Evolutionary conservation across 345 rosid species (phyloP).

Genomic region (Iberis pinnata): DNA sequence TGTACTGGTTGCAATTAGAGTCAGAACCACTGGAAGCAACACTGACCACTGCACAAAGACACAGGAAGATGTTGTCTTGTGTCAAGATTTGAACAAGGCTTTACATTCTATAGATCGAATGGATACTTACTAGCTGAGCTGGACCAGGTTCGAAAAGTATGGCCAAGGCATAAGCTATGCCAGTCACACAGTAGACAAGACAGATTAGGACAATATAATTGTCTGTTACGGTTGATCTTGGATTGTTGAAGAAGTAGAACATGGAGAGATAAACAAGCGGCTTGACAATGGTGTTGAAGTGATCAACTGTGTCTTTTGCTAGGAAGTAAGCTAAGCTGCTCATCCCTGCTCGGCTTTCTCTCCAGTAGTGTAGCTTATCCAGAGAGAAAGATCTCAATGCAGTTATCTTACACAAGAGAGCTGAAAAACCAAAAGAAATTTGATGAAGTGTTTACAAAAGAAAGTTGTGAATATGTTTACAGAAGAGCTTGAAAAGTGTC

Average conservation of each 20-base stretch:
- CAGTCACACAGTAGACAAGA: constrained; percentile 90
- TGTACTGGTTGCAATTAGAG: constrained; percentile 64
- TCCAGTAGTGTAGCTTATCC: constrained; percentile 92
- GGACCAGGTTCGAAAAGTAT: constrained; percentile 77
- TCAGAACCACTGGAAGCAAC: constrained; percentile 91
- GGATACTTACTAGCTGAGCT: constrained; percentile 79
- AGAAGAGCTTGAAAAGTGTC: constrained; percentile 9
- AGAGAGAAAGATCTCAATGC: constrained; percentile 85
- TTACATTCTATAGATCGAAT: not conserved
- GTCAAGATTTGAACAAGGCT: constrained; percentile 14
- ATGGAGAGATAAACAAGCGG: constrained; percentile 89
- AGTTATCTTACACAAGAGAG: constrained; percentile 86
- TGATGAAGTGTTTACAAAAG: not conserved
- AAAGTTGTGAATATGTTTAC: constrained; percentile 5
- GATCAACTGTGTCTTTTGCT: constrained; percentile 87
- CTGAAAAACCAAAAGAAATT: constrained; percentile 36
- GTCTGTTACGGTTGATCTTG: constrained; percentile 66
- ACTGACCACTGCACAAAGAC: constrained; percentile 74
- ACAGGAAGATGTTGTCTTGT: constrained; percentile 1
- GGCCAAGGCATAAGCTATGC: constrained; percentile 80
- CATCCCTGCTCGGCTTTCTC: constrained; percentile 94
- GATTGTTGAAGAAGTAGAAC: constrained; percentile 99
- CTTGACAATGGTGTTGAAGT: constrained; percentile 76
- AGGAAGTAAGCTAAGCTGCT: constrained; percentile 90
- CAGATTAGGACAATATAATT: constrained; percentile 72